A percentile compares a stretch with the other conserved stretches of the same genome.
Evolutionary conservation across 2,329 filamentous ascomycete species (phyloP).

Genomic region (Colletotrichum liaoningense): DNA sequence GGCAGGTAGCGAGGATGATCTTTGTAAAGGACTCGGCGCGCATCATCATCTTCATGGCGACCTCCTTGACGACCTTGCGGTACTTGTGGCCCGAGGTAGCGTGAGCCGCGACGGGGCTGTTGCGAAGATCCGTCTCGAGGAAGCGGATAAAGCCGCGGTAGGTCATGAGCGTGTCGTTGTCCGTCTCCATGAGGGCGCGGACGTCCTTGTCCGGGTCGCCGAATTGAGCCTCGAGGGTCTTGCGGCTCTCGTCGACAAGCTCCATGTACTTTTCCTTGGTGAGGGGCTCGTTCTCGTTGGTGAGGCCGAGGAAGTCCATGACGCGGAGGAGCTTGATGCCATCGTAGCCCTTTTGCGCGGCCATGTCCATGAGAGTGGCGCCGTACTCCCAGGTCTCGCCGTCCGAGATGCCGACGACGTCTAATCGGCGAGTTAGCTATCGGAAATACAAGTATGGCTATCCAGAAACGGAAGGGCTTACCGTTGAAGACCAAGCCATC

Average conservation of each 20-base stretch:
- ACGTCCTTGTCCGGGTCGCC: slow-evolving; percentile 30
- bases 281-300: slow-evolving; percentile 29
- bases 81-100: slow-evolving; percentile 35
- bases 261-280: slow-evolving; percentile 32
- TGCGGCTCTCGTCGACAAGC: slow-evolving; percentile 25
- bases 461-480: not conserved
- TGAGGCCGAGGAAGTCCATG: slow-evolving; percentile 46
- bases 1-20: slow-evolving; percentile 33
- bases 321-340: slow-evolving; percentile 50
- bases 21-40: slow-evolving; percentile 36
- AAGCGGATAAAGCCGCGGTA: slow-evolving; percentile 39
- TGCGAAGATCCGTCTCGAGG: slow-evolving; percentile 32
- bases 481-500: slow-evolving; percentile 52
- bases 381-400: slow-evolving; percentile 54
- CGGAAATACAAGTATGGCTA: rapidly evolving
- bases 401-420: slow-evolving; percentile 54
- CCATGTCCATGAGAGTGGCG: slow-evolving; percentile 48
- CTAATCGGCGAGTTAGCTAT: slow-evolving; percentile 41
- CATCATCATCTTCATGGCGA: slow-evolving; percentile 37
- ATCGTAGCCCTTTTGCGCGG: slow-evolving; percentile 43
- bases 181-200: slow-evolving; percentile 34
- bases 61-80: slow-evolving; percentile 36
- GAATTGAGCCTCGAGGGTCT: slow-evolving; percentile 31
- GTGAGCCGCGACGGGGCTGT: slow-evolving; percentile 28
- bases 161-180: slow-evolving; percentile 37